A percentile compares a stretch with the other conserved stretches of the same genome.
phyloP scores from a whole-genome alignment of 805 yeast genomes.

The Yueomyces sinensis region DNA sequence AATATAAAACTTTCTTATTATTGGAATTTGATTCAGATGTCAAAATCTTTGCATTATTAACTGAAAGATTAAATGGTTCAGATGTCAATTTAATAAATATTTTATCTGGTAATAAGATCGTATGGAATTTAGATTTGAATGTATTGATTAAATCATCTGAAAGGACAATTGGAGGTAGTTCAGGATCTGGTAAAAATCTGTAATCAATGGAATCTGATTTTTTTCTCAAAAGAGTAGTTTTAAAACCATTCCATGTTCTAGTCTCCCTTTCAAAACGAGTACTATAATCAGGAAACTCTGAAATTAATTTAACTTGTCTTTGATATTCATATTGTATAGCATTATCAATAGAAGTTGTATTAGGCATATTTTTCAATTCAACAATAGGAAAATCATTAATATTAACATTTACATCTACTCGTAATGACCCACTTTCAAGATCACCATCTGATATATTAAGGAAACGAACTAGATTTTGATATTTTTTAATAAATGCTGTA shows the following conservation, averaged over 20 bases:
- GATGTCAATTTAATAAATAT: conserved; percentile 32
- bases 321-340: conserved; percentile 65
- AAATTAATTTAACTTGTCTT: conserved; percentile 47
- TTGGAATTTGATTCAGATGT: conserved; percentile 31
- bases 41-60: conserved; percentile 67
- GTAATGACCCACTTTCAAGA: conserved; percentile 85
- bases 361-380: conserved; percentile 82
- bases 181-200: conserved; percentile 91
- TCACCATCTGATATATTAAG: conserved; percentile 77
- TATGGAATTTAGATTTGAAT: conserved; percentile 34
- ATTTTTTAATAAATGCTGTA: conserved; percentile 65
- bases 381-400: conserved; percentile 61
- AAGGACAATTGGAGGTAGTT: conserved; percentile 49
- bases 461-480: conserved; percentile 56
- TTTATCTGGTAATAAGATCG: conserved; percentile 51
- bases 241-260: conserved; percentile 79
- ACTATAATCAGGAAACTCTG: conserved; percentile 21
- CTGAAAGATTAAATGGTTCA: conserved; percentile 40
- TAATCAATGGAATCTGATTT: conserved; percentile 82
- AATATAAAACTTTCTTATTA: conserved; percentile 15
- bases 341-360: conserved; percentile 61
- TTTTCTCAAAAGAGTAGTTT: conserved; percentile 52
- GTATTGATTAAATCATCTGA: conserved; percentile 27
- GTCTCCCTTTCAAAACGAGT: conserved; percentile 45
- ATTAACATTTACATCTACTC: conserved; percentile 91